Evolutionary conservation across 495 filamentous ascomycete species (phyloP), one percentile per base, ranked within the genome.

Genomic region (Ascobolus immersus): DNA sequence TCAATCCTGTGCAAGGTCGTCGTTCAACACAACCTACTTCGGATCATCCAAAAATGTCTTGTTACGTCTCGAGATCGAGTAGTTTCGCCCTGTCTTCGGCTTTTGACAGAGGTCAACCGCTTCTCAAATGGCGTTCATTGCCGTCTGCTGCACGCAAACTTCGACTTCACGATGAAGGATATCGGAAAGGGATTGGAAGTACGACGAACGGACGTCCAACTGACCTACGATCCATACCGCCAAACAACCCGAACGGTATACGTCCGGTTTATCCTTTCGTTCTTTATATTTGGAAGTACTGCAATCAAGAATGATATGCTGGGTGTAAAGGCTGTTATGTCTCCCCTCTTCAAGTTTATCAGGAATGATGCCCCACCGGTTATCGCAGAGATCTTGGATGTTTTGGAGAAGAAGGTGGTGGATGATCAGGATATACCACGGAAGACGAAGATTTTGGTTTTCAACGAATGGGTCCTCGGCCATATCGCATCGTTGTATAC

Each of bases 161-260:
- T 50, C 25, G 47, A 50, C 35, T 50, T 50, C 28, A 41, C 47
- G 10, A 39, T 32, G 15, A 50, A 50, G 36, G 41, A 46, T 26
- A 38, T 50, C 11, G 45, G 28, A 13, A 42, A 37, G 39, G 39
- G 33, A 4, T 33, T 50, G 25, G 46, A 49, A 18, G 28, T 44
- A 22, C 36, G 34, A 26, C 29, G 30, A 10, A 15, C 26, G n/a
- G 28, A 12, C 10, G 25, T 13, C 6, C 19, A 17, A 14, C 36
- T 34, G 12, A 33, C 30, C 4, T 40, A 49, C 11, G 43, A 49
- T 15, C 26, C 26, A 9, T 33, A 39, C 24, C 45, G 33, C 18
- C 47, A 46, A 27, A 40, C 47, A 13, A 17, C 49, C 17, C 47
- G 47, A 13, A 49, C 46, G 15, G 32, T 40, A 21, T 43, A 36